Evolutionary conservation across 169 alveolate species (phyloP).

Genomic region (Cryptosporidium sp.): DNA sequence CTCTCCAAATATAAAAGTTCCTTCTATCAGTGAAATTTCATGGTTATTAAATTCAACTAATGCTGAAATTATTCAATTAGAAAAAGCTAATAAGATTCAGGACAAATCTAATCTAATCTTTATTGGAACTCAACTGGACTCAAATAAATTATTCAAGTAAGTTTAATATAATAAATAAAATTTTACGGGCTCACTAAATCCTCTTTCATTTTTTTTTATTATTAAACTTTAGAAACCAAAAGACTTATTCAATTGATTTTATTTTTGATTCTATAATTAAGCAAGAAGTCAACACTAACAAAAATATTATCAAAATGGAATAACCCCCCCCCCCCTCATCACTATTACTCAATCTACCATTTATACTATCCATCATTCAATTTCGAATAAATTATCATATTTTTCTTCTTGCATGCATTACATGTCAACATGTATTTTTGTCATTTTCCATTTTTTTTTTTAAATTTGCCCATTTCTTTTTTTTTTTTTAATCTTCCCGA

Average conservation of each 20-base stretch:
- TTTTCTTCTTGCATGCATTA: neutral
- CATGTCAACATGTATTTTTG: neutral
- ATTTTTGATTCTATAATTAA: conserved; percentile 53
- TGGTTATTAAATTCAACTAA: conserved; percentile 43
- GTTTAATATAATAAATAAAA: neutral
- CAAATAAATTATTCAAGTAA: conserved; percentile 45
- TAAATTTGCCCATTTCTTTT: too few species aligned
- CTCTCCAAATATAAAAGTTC: conserved; percentile 32
- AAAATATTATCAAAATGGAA: conserved; percentile 1
- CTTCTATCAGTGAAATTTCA: conserved; percentile 25
- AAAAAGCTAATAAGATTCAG: neutral
- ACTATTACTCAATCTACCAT: neutral
- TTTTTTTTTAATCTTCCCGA: neutral
- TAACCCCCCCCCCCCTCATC: neutral
- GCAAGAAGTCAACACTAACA: conserved; percentile 27
- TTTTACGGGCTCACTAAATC: neutral
- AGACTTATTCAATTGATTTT: conserved; percentile 30
- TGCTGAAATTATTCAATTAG: conserved; percentile 13
- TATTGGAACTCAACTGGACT: conserved; percentile 41
- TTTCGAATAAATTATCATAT: neutral
- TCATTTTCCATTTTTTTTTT: neutral
- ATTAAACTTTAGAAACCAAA: neutral
- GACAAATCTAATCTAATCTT: conserved; percentile 10
- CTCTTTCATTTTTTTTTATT: neutral
- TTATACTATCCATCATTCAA: neutral